A percentile compares a stretch with the other conserved stretches of the same genome.
Evolutionary conservation across 164 flowering plant species (phyloP).

Genomic region (Annona cherimola): DNA sequence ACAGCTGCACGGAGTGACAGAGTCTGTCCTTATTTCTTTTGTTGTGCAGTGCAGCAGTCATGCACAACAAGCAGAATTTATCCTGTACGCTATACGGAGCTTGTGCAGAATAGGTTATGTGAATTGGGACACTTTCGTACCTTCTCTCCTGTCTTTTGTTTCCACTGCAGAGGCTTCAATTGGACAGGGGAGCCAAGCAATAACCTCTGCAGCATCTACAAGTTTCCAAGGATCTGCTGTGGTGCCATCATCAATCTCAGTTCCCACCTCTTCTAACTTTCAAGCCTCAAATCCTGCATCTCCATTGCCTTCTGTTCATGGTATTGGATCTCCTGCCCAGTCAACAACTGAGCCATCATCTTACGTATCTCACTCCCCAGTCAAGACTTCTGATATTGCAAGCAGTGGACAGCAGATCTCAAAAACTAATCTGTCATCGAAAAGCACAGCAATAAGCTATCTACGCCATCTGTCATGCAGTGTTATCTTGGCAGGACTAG

Average conservation of each 20-base stretch:
- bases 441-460: constrained; percentile 65
- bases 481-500: constrained; percentile 73
- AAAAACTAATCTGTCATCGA: constrained; percentile 33
- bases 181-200: constrained; percentile 53
- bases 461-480: constrained; percentile 90
- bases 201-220: constrained; percentile 35
- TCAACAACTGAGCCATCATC: constrained; percentile 58
- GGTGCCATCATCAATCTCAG: constrained; percentile 38
- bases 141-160: constrained; percentile 81
- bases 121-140: constrained; percentile 89
- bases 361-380: constrained; percentile 47
- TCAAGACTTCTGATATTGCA: constrained; percentile 55
- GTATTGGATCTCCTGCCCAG: constrained; percentile 83
- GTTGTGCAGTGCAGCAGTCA: constrained; percentile 88
- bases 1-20: constrained; percentile 74
- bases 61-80: constrained; percentile 87
- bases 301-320: constrained; percentile 67
- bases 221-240: constrained; percentile 48
- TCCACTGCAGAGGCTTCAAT: constrained; percentile 61
- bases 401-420: constrained; percentile 27
- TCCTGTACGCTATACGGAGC: constrained; percentile 78
- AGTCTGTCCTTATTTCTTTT: constrained; percentile 74
- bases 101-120: constrained; percentile 66
- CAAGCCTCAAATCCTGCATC: constrained; percentile 81
- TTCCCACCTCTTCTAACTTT: constrained; percentile 46